Evolutionary conservation across 1,284 basidiomycete species (phyloP).

Genomic region (Apiotrichum laibachii): DNA sequence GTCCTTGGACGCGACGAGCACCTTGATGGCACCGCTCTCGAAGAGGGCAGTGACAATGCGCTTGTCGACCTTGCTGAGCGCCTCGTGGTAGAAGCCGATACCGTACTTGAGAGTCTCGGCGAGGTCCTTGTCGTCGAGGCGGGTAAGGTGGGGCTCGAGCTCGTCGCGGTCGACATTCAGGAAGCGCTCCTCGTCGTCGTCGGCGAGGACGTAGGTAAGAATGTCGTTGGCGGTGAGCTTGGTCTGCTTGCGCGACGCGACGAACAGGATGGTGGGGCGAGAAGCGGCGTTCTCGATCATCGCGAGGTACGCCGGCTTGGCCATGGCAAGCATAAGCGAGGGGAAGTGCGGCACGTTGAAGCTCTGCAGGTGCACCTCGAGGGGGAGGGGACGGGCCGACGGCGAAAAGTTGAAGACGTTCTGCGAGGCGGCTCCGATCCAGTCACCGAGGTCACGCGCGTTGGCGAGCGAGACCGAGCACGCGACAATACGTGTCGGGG

Average conservation of each 20-base stretch:
- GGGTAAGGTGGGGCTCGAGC: slow-evolving; percentile 82
- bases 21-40: slow-evolving; percentile 89
- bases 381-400: slow-evolving; percentile 87
- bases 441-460: slow-evolving; percentile 91
- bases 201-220: slow-evolving; percentile 81
- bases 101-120: slow-evolving; percentile 83
- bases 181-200: slow-evolving; percentile 81
- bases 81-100: slow-evolving; percentile 95
- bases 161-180: slow-evolving; percentile 83
- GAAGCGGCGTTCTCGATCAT: slow-evolving; percentile 83
- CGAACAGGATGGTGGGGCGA: slow-evolving; percentile 88
- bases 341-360: slow-evolving; percentile 97
- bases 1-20: slow-evolving; percentile 91
- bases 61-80: slow-evolving; percentile 85
- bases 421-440: slow-evolving; percentile 91
- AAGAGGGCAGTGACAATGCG: slow-evolving; percentile 91
- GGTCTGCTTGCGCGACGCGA: slow-evolving; percentile 90
- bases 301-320: slow-evolving; percentile 93
- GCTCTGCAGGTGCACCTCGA: slow-evolving; percentile 95
- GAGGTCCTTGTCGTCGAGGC: slow-evolving; percentile 73
- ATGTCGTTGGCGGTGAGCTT: slow-evolving; percentile 89
- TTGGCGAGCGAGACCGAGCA: slow-evolving; percentile 95
- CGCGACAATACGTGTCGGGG: slow-evolving; percentile 87
- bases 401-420: slow-evolving; percentile 98
- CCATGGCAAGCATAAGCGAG: slow-evolving; percentile 98